These are phyloP conservation scores for Spathaspora arborariae DNA, from an alignment of 805 yeast species.

Conservation along the genomic window DNA sequence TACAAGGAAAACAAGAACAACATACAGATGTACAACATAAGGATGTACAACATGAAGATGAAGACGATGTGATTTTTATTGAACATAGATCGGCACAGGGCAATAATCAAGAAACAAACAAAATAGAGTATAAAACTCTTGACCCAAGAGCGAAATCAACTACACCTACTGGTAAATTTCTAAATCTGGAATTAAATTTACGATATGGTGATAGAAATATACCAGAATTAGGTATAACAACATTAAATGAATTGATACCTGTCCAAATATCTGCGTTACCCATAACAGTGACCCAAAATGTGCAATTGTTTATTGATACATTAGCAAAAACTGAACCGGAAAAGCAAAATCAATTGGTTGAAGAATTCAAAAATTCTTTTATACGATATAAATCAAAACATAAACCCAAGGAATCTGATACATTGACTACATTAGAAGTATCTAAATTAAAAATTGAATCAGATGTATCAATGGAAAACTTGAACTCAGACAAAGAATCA, in stretches of 20 bases:
- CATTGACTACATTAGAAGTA: not conserved
- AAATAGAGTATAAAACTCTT: not conserved
- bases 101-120: not conserved
- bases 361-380: not conserved
- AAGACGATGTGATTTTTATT: conserved; percentile 8
- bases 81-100: conserved; percentile 1
- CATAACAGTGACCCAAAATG: not conserved
- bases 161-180: not conserved
- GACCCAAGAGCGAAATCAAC: conserved; percentile 1
- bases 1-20: conserved; percentile 18
- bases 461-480: not conserved
- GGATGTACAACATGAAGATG: conserved; percentile 2
- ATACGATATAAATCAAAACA: not conserved
- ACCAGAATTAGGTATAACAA: not conserved
- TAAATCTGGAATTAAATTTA: not conserved
- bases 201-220: not conserved
- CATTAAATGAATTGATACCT: not conserved
- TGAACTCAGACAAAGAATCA: not conserved
- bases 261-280: not conserved
- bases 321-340: not conserved
- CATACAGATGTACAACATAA: not conserved
- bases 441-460: not conserved
- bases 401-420: not conserved
- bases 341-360: not conserved
- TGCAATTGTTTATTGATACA: not conserved